Evolutionary conservation across 2,329 filamentous ascomycete genomes (phyloP), one percentile per base, ranked within the genome.

Genomic region (Elsinoe australis): DNA sequence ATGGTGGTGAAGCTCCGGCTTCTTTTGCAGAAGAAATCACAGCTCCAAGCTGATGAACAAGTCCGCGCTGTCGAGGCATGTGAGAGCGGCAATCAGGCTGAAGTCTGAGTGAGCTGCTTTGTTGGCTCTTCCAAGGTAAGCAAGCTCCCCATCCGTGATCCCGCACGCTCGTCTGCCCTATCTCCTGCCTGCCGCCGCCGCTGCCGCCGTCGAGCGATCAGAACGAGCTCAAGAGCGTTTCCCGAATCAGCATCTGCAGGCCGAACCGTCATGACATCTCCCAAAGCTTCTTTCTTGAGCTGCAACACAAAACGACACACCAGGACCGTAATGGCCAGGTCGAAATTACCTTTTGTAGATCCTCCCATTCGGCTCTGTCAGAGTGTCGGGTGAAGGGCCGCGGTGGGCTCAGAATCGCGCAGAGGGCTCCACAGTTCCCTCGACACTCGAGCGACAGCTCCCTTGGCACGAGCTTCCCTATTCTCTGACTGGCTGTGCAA

Each of bases 241-340:
- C 39, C 39, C 39, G 18, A 44, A 21, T 17, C 26, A 44, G 39
- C 26, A 44, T 44, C 39, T 44, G 39, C 39, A 44, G 7, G 26
- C 12, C 26, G 26, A 29, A 29, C 26, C 26, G 12, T 12, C 26
- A 12, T 12, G 12, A 12, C 6, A 29, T 6, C 26, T 29, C 14
- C 24, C 28, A 31, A 28, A 31, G 38, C 38, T 39, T 39, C 18
- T 12, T 22, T 39, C 10, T 39, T 21, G 35, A n/a, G 18, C 21
- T 22, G 35, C 26, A 15, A 28, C 21, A 41, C 36, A 41, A 41
- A 26, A 24, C 36, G 17, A 24, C 36, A 17, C 28, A 14, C 36
- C 36, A 41, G 26, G 39, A 32, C 39, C 24, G 24, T 31, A 44
- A 44, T 44, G 39, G 28, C 39, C 24, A 44, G 39, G 2, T 10